Conservation (phyloP, 169 alveolate species). For the Plasmodium vivax region DNA sequence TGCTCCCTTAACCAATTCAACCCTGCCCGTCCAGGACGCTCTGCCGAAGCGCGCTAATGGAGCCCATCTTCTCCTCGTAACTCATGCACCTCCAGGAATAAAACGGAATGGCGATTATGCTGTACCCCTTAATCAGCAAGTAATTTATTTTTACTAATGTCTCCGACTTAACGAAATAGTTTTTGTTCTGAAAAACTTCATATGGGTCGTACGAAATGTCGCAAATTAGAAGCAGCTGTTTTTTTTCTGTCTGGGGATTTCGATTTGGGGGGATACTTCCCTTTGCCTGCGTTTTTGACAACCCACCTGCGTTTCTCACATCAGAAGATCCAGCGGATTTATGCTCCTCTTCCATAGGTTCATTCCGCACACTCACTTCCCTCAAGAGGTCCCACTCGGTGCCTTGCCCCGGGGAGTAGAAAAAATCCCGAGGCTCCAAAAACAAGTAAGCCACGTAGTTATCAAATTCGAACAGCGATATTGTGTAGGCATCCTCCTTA, state of each 20-base stretch:
- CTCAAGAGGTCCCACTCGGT: not conserved
- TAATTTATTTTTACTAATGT: conserved; percentile 51
- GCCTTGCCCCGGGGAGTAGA: conserved; percentile 20
- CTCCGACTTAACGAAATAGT: conserved; percentile 48
- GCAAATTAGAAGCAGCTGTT: conserved; percentile 27
- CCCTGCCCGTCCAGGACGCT: conserved; percentile 2
- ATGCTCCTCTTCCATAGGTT: not conserved
- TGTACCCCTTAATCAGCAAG: conserved; percentile 57
- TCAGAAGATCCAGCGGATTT: not conserved
- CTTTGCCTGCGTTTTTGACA: not conserved
- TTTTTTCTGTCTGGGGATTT: not conserved
- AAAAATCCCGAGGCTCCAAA: conserved; percentile 45
- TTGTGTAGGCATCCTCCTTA: conserved; percentile 20
- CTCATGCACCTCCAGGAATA: conserved; percentile 59
- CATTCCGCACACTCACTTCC: not conserved
- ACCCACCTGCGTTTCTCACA: not conserved
- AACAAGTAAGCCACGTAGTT: conserved; percentile 62
- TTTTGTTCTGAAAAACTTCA: conserved; percentile 46
- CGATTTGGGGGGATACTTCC: not conserved
- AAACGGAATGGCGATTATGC: conserved; percentile 66
- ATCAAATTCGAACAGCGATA: conserved; percentile 51
- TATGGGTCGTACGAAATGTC: conserved; percentile 50
- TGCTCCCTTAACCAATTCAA: not conserved
- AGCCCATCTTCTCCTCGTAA: conserved; percentile 14
- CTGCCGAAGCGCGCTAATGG: not conserved